A percentile compares a stretch with the other conserved stretches of the same genome.
These are phyloP conservation scores for Hygrophoropsis aurantiaca DNA, from an alignment of 768 basidiomycete genomes.

Conservation along the genomic window DNA sequence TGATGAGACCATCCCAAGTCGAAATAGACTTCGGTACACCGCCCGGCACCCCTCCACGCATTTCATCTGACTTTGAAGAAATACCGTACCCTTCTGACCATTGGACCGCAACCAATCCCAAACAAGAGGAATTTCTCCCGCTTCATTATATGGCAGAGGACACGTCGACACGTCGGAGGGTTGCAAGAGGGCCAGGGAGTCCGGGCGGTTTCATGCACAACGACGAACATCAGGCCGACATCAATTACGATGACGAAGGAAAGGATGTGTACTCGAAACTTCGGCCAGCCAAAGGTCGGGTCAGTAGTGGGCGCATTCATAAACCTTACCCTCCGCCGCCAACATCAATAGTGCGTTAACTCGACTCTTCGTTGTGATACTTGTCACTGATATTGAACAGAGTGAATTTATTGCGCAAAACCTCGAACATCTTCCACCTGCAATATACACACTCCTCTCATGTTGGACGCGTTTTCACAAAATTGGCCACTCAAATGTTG, in stretches of 20 bases:
- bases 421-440: constrained; percentile 72
- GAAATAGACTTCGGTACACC: constrained; percentile 69
- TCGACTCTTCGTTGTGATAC: constrained; percentile 1
- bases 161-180: constrained; percentile 45
- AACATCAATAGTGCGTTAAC: constrained; percentile 54
- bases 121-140: constrained; percentile 44
- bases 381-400: constrained; percentile 35
- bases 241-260: constrained; percentile 57
- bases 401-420: constrained; percentile 80
- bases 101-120: constrained; percentile 25
- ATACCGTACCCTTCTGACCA: constrained; percentile 54
- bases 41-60: constrained; percentile 45
- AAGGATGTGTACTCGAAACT: constrained; percentile 64
- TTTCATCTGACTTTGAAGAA: constrained; percentile 73
- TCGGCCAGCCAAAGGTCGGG: constrained; percentile 35
- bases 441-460: constrained; percentile 87
- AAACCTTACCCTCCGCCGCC: constrained; percentile 64
- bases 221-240: constrained; percentile 25
- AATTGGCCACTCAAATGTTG: constrained; percentile 81
- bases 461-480: constrained; percentile 95
- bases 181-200: constrained; percentile 35
- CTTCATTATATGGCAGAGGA: constrained; percentile 55
- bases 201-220: constrained; percentile 28
- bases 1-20: constrained; percentile 65
- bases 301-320: constrained; percentile 62